Evolutionary conservation across 2,329 filamentous ascomycete genomes (phyloP).

Genomic region (Hymenoscyphus occultus): DNA sequence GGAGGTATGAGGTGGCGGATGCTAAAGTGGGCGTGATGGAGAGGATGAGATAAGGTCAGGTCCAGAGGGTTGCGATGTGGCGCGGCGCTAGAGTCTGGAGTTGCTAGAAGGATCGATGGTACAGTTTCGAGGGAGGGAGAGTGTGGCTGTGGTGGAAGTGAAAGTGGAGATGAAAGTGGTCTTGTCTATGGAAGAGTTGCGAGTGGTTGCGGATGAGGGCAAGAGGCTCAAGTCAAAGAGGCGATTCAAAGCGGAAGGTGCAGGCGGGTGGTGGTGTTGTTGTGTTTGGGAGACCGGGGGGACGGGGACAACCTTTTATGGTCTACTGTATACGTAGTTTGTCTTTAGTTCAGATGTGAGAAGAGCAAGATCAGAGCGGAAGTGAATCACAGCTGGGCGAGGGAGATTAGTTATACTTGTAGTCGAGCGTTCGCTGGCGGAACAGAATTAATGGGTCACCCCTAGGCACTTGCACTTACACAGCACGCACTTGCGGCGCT

Average conservation of each 20-base stretch:
- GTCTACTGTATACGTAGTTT: too few relatives aligned
- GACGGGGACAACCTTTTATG: background rate
- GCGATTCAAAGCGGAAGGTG: constrained; percentile 4
- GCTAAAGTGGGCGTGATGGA: constrained; percentile 7
- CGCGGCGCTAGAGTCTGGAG: constrained; percentile 7
- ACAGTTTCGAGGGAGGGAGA: background rate
- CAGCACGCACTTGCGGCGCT: too few relatives aligned
- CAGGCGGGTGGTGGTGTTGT: background rate
- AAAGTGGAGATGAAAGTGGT: background rate
- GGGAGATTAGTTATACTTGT: too few relatives aligned
- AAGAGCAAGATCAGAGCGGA: too few relatives aligned
- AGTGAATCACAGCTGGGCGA: too few relatives aligned
- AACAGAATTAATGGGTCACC: too few relatives aligned
- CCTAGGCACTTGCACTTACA: too few relatives aligned
- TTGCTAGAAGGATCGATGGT: constrained; percentile 1
- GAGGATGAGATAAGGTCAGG: constrained; percentile 10
- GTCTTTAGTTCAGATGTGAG: too few relatives aligned
- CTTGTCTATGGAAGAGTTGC: background rate
- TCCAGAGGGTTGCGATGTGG: constrained; percentile 2
- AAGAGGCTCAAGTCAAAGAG: constrained; percentile 7
- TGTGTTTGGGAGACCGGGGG: background rate
- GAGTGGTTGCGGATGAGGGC: background rate
- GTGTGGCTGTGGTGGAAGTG: background rate
- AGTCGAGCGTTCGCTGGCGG: too few relatives aligned
- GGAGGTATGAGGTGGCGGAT: background rate